Evolutionary conservation across 2,329 filamentous ascomycete genomes (phyloP).

Genomic region (Aspergillus candidus): DNA sequence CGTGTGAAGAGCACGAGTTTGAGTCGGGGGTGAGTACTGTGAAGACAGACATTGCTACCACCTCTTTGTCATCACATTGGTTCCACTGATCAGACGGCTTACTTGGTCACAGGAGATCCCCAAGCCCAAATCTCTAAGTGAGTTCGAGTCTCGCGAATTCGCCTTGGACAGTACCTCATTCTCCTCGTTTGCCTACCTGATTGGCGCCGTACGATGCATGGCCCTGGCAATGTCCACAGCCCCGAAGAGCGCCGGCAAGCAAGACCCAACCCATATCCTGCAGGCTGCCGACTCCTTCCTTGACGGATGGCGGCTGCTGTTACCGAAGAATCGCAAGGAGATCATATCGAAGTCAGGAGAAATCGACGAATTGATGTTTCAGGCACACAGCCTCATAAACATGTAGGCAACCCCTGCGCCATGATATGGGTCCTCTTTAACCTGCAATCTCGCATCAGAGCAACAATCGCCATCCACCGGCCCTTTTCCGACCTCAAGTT

Average conservation of each 20-base stretch:
- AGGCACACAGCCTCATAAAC: slow-evolving; percentile 68
- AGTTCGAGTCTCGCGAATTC: slow-evolving; percentile 32
- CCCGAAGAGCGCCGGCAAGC: slow-evolving; percentile 12
- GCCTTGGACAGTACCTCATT: slow-evolving; percentile 15
- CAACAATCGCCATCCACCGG: slow-evolving; percentile 34
- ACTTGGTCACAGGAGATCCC: slow-evolving; percentile 6
- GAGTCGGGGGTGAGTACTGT: slow-evolving; percentile 21
- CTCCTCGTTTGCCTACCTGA: slow-evolving; percentile 32
- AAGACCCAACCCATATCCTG: slow-evolving; percentile 25
- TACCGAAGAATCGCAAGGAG: slow-evolving; percentile 29
- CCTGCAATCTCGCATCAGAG: slow-evolving; percentile 17
- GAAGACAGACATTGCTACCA: no score
- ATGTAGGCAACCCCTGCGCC: slow-evolving; percentile 17
- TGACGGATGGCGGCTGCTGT: slow-evolving; percentile 36
- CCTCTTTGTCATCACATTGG: no score
- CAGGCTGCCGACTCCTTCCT: slow-evolving; percentile 33
- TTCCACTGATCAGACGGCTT: background rate
- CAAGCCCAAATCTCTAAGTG: slow-evolving; percentile 22
- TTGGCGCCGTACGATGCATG: slow-evolving; percentile 22
- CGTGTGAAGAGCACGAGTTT: slow-evolving; percentile 31
- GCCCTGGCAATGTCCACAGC: slow-evolving; percentile 22
- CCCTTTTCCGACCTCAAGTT: slow-evolving; percentile 38
- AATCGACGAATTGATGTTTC: slow-evolving; percentile 63
- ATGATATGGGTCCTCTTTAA: background rate
- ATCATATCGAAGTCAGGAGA: slow-evolving; percentile 26